Percentiles rank a stretch among this genome's conserved stretches.
These are phyloP conservation scores for Pestalotiopsis sp. DNA, from an alignment of 2,329 filamentous ascomycete species.

Conservation along the genomic window DNA sequence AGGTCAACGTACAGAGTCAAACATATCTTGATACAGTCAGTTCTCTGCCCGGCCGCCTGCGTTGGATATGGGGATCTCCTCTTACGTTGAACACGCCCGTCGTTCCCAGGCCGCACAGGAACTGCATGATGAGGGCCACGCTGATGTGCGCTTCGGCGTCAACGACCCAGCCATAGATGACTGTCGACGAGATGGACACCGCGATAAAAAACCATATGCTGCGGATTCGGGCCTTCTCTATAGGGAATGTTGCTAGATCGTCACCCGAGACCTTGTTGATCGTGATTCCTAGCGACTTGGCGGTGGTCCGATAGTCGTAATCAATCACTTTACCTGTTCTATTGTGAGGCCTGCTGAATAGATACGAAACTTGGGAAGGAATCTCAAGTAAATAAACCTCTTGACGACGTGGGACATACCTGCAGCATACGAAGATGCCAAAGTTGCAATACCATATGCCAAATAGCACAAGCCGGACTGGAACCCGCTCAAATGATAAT, in stretches of 20 bases:
- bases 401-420: background rate
- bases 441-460: background rate
- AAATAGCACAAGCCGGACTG: background rate
- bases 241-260: background rate
- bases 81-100: background rate
- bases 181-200: background rate
- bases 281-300: background rate
- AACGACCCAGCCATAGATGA: background rate
- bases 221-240: background rate
- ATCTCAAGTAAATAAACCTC: background rate
- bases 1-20: background rate
- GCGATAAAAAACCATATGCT: background rate
- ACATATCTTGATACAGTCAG: background rate
- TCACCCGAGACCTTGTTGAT: constrained; percentile 1
- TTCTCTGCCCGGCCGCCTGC: background rate
- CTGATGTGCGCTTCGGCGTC: background rate
- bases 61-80: background rate
- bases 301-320: background rate
- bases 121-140: background rate
- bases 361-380: background rate
- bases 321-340: background rate
- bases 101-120: background rate
- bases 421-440: background rate
- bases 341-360: background rate
- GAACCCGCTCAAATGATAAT: background rate